Evolutionary conservation across 768 basidiomycete genomes (phyloP), one percentile per base, ranked within the genome.

Genomic region (Infundibulicybe gibba): DNA sequence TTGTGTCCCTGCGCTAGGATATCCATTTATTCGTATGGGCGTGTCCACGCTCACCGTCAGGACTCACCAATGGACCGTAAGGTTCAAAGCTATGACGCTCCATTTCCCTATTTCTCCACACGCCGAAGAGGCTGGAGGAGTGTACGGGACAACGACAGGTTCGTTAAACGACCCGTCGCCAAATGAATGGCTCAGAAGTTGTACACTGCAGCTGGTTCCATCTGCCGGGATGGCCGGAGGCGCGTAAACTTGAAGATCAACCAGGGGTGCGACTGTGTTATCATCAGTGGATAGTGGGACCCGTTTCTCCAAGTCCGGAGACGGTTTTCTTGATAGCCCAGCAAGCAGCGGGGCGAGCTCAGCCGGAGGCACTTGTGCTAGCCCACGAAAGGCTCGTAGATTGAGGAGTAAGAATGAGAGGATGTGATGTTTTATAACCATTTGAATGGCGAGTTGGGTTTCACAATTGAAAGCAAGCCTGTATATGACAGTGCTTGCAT

Each of bases 71-170:
- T 72, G 77, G 19, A 77, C 80, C 1, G 81, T 79, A 44, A 81
- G 74, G 56, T 84, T 80, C 44, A 82, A 57, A 40, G 72, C 75
- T 31, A 83, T 71, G 0, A 74, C 78, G 5, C 76, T 71, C 81
- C 83, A 85, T 14, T 77, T 69, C 1, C 82, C 80, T 11, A 74
- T 62, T 6, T 66, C 61, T 19, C 83, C 81, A 53, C 83, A 85
- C 8, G 25, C 25, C 25, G 25, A 25, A 12, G 41, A 45, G 9
- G 71, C 70, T 3, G 80, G 80, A 14, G 83, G 82, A 32, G 70
- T 71, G 51, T 64, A 65, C 5, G 47, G 41, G 2, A 62, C 57
- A 20, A 65, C 43, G 21, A 61, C 57, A 16, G 64, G 63, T 1
- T 53, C 45, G 45, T 58, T 59, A 45, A 45, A 65, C 8, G 61